Evolutionary conservation across 345 rosid genomes (phyloP).

Genomic region (Boechera divaricarpa): DNA sequence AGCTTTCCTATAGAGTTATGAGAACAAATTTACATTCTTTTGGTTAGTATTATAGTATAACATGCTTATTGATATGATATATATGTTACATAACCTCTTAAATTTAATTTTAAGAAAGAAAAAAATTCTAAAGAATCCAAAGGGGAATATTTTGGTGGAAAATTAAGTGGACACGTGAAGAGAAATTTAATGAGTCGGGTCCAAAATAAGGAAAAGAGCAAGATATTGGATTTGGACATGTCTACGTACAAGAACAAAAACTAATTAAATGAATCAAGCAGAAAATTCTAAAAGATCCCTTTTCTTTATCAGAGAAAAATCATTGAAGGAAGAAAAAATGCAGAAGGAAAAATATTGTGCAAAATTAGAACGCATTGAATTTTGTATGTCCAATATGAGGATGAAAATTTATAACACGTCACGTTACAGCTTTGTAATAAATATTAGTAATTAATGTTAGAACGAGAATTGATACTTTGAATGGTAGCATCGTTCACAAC

Average conservation of each 20-base stretch:
- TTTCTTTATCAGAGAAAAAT: constrained; percentile 16
- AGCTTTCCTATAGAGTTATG: constrained; percentile 57
- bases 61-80: constrained; percentile 1
- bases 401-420: neutral
- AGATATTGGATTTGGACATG: constrained; percentile 28
- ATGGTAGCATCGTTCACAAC: neutral
- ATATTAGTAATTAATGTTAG: neutral
- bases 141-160: neutral
- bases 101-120: neutral
- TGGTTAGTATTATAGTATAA: neutral
- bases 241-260: constrained; percentile 20
- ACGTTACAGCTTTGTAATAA: neutral
- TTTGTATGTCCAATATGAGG: constrained; percentile 8
- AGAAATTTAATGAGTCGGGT: constrained; percentile 10
- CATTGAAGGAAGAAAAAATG: neutral
- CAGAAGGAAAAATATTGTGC: no score
- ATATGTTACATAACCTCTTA: neutral
- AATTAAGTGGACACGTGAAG: constrained; percentile 24
- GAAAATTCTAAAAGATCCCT: constrained; percentile 25
- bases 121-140: neutral
- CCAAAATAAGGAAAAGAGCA: constrained; percentile 7
- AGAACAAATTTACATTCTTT: neutral
- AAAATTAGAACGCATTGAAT: neutral
- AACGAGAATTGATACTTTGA: neutral
- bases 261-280: constrained; percentile 22